Percentiles rank a stretch among this genome's conserved stretches.
phyloP scores from a whole-genome alignment of 192 early-diverging fungal genomes.

The Physocladia obscura region DNA sequence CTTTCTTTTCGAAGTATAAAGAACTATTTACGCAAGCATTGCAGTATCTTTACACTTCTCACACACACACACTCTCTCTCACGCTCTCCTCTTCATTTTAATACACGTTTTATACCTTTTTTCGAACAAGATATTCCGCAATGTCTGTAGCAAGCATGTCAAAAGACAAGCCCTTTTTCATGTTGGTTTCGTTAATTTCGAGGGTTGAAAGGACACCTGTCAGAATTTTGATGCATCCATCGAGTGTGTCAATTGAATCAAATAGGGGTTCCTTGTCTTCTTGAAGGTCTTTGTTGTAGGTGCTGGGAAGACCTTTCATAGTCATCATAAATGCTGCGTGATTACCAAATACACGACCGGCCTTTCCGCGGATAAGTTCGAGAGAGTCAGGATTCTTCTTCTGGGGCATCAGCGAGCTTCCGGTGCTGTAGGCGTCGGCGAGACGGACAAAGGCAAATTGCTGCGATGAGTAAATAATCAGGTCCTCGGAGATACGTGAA shows the following conservation, averaged over 20 bases:
- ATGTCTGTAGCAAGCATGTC: conserved; percentile 99
- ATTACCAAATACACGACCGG: conserved; percentile 92
- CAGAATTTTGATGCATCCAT: conserved; percentile 89
- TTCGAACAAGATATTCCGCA: conserved; percentile 97
- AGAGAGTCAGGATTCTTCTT: conserved; percentile 99
- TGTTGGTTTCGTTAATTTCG: conserved; percentile 79
- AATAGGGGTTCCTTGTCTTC: conserved; percentile 99
- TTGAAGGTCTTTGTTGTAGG: conserved; percentile 99
- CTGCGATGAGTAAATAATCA: conserved; percentile 89
- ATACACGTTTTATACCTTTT: too few species aligned
- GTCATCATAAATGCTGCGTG: conserved; percentile 98
- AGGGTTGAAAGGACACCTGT: conserved; percentile 90
- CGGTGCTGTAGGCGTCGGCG: conserved; percentile 92
- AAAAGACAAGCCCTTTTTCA: conserved; percentile 74
- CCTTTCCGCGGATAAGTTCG: conserved; percentile 94
- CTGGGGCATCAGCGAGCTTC: conserved; percentile 97
- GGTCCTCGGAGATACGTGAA: conserved; percentile 86
- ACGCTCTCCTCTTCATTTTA: not conserved
- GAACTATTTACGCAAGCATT: too few species aligned
- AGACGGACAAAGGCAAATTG: conserved; percentile 95
- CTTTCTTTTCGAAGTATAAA: too few species aligned
- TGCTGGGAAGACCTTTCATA: conserved; percentile 93
- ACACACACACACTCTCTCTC: conserved; percentile 3
- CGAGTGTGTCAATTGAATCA: conserved; percentile 86
- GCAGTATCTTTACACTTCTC: too few species aligned